Conservation (phyloP, 2,329 filamentous ascomycete species). For the Fusarium longipes region DNA sequence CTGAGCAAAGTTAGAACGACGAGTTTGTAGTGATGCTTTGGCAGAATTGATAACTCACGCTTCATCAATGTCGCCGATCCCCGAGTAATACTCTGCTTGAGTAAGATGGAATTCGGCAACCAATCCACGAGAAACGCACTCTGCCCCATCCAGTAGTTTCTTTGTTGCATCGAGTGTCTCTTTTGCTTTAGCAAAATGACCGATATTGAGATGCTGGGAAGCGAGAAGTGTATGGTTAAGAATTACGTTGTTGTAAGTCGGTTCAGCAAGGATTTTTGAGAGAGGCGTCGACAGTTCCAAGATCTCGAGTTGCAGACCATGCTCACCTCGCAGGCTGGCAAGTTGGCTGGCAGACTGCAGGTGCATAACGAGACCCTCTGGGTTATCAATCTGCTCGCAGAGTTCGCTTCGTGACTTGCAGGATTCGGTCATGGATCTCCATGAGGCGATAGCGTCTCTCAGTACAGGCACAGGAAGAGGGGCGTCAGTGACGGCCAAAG, state of each 20-base stretch:
- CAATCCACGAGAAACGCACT: slow-evolving; percentile 54
- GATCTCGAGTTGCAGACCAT: slow-evolving; percentile 58
- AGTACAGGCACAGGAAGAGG: slow-evolving; percentile 49
- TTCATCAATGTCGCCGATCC: slow-evolving; percentile 72
- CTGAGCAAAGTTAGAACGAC: slow-evolving; percentile 39
- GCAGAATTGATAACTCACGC: slow-evolving; percentile 55
- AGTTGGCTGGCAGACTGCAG: slow-evolving; percentile 64
- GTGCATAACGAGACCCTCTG: slow-evolving; percentile 60
- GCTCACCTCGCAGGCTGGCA: slow-evolving; percentile 62
- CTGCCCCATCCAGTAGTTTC: slow-evolving; percentile 55
- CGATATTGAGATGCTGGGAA: slow-evolving; percentile 65
- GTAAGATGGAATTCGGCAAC: slow-evolving; percentile 72
- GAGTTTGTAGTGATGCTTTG: not conserved
- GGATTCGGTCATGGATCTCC: slow-evolving; percentile 56
- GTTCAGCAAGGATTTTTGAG: slow-evolving; percentile 51
- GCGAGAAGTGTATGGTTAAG: slow-evolving; percentile 61
- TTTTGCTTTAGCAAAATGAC: slow-evolving; percentile 62
- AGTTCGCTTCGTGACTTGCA: slow-evolving; percentile 57
- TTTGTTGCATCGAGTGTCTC: slow-evolving; percentile 68
- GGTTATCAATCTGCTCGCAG: slow-evolving; percentile 60
- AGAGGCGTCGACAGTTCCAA: slow-evolving; percentile 59
- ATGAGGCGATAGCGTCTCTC: slow-evolving; percentile 55
- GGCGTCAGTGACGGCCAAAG: slow-evolving; percentile 54
- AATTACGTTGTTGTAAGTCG: slow-evolving; percentile 56
- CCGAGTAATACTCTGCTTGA: slow-evolving; percentile 78